Conservation (phyloP, 441 rosid species). For the Erysimum pusillum region DNA sequence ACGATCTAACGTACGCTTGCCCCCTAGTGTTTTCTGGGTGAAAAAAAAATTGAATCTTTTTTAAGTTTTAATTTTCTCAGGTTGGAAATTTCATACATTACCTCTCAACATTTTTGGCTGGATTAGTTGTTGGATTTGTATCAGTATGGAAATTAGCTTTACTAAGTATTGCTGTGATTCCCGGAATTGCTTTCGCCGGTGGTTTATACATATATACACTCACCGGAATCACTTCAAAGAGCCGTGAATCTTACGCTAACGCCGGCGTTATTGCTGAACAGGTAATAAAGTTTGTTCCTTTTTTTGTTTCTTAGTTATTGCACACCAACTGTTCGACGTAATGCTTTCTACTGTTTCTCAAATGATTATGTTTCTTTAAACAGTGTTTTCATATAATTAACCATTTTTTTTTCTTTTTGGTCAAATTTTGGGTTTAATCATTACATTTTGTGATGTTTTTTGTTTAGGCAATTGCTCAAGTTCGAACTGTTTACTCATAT, state of each 20-base stretch:
- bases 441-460: background rate
- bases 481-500: conserved; percentile 91
- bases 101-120: conserved; percentile 94
- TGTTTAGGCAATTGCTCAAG: conserved; percentile 92
- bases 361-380: conserved; percentile 36
- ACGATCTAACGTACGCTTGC: conserved; percentile 51
- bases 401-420: conserved; percentile 5
- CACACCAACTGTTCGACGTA: conserved; percentile 42
- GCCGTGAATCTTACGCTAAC: conserved; percentile 96
- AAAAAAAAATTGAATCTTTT: background rate
- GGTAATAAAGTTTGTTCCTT: conserved; percentile 51
- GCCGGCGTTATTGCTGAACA: conserved; percentile 98
- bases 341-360: conserved; percentile 33
- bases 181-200: conserved; percentile 99
- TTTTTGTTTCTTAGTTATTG: conserved; percentile 16
- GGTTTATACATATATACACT: conserved; percentile 97
- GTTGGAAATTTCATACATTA: conserved; percentile 98
- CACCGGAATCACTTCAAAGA: conserved; percentile 96
- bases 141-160: conserved; percentile 98
- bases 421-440: conserved; percentile 34
- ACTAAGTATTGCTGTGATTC: conserved; percentile 94
- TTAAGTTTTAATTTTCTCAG: conserved; percentile 40
- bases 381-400: conserved; percentile 30
- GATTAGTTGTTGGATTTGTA: conserved; percentile 97
- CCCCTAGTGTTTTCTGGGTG: conserved; percentile 4